Conservation (phyloP, 176 grass and related monocot species). For the Canna indica region DNA sequence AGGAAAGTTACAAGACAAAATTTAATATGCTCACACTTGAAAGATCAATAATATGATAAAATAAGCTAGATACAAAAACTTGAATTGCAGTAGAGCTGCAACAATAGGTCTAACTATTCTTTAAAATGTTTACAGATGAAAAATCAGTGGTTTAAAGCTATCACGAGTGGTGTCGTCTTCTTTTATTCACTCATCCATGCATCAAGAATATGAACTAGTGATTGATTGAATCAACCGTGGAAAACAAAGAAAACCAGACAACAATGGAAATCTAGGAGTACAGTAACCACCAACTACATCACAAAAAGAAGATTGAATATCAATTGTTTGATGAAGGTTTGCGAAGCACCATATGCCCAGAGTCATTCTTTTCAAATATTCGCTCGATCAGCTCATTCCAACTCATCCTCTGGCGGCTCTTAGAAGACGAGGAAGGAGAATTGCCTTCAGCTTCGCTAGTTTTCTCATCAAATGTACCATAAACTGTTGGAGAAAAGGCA, state of each 20-base stretch:
- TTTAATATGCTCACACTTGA: too few relatives aligned
- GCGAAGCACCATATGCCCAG: constrained; percentile 43
- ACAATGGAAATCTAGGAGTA: not conserved
- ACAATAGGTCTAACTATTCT: too few relatives aligned
- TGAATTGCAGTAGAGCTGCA: too few relatives aligned
- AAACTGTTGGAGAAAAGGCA: constrained; percentile 28
- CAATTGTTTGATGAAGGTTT: constrained; percentile 16
- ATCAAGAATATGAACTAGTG: not conserved
- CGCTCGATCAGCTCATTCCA: constrained; percentile 81
- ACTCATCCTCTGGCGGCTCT: constrained; percentile 46
- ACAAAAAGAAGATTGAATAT: not conserved
- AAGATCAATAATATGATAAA: too few relatives aligned
- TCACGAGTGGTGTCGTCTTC: too few relatives aligned
- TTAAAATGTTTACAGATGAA: too few relatives aligned
- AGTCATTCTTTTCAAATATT: constrained; percentile 63
- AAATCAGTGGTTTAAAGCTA: too few relatives aligned
- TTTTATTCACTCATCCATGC: not conserved
- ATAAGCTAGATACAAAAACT: too few relatives aligned
- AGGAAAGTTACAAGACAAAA: too few relatives aligned
- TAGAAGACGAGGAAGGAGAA: constrained; percentile 15
- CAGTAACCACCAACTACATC: not conserved
- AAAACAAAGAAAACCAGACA: not conserved
- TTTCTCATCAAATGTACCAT: constrained; percentile 50
- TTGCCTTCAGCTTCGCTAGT: not conserved
- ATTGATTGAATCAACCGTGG: not conserved